Evolutionary conservation across 78 protist genomes (phyloP), one percentile per base, ranked within the genome.

Genomic region (Speleostelium caveatum): DNA sequence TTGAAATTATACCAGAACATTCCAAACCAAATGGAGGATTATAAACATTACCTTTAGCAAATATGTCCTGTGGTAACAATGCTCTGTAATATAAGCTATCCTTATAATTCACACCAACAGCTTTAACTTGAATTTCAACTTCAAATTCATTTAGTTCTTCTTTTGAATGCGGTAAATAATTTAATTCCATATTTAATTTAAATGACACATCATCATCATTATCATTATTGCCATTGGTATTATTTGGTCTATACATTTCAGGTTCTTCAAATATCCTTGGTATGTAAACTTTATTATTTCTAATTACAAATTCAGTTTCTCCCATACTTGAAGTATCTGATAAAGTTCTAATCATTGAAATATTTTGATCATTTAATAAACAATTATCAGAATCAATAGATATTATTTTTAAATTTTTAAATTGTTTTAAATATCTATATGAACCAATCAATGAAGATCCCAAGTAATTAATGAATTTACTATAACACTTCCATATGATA

Each of bases 11-110:
- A 45, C 94, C 94, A 62, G 87, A 66, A 39, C 94, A 89, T 49
- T 89, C 94, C 6, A 77, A 28, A 51, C 94, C 94, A 38, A 76
- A 72, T 36, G 87, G 90, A 32, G 94, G 86, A 24, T 65, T 45
- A 30, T 77, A 59, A 33, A 78, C 33, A 62, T 89, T 79, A 32
- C 91, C 91, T 36, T 68, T 83, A 32, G 79, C 55, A 60, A 83
- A 77, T 0, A 72, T 55, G 67, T 89, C 94, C 19, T 45, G 69
- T 51, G 94, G 94, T 10, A 77, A 22, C 12, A 69, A 30, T 21
- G 79, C 91, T 22, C 55, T 69, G 33, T 41, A 53, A 41, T 60
- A 77, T 32, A 89, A 24, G 56, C 60, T 24, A 35, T 89, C 94
- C 38, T 79, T 75, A 26, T 73, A 89, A 61, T 89, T 89, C 24